Conservation (phyloP, 768 basidiomycete species). For the Podaxis pistillaris region DNA sequence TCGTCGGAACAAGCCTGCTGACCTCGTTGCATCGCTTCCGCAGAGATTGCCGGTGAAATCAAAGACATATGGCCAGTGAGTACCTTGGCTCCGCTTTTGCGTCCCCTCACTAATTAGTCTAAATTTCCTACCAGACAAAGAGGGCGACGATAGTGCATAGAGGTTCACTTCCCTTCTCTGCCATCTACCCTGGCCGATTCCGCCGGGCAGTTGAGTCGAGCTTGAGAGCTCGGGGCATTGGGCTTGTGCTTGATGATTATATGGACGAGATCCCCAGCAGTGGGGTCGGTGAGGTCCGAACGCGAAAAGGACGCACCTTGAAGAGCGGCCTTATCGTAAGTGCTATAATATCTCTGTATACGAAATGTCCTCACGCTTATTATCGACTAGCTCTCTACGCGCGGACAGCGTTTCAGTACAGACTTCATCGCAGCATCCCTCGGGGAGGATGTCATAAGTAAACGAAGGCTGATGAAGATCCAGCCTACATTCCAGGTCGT, state of each 20-base stretch:
- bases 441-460: neutral
- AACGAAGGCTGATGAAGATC: neutral
- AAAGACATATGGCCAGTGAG: neutral
- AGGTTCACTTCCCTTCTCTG: neutral
- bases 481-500: neutral
- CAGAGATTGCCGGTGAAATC: neutral
- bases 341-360: neutral
- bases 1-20: neutral
- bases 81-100: neutral
- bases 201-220: neutral
- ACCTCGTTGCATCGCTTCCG: neutral
- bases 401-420: neutral
- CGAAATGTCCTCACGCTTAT: neutral
- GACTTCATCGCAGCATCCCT: neutral
- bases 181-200: neutral
- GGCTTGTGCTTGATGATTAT: constrained; percentile 48
- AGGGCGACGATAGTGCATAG: neutral
- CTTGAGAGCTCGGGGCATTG: constrained; percentile 27
- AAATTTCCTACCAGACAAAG: neutral
- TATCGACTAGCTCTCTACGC: neutral
- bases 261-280: constrained; percentile 33
- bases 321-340: neutral
- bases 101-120: neutral
- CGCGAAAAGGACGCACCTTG: neutral
- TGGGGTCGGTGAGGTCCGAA: neutral